These are phyloP conservation scores for Tinospora cordifolia DNA, from an alignment of 164 flowering plant genomes.

Conservation along the genomic window DNA sequence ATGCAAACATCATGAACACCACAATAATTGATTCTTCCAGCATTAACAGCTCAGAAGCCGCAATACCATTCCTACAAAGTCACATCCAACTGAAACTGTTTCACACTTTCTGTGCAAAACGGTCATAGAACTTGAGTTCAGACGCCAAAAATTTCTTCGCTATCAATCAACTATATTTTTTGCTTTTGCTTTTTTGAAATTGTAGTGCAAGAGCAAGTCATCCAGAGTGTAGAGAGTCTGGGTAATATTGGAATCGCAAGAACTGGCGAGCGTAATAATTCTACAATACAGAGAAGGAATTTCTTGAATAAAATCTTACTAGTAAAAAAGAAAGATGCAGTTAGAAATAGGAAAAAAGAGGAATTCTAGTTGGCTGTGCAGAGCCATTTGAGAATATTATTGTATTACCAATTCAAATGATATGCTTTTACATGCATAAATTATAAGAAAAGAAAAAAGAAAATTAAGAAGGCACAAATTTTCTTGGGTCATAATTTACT, in stretches of 20 bases:
- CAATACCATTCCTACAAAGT: not conserved
- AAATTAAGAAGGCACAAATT: not conserved
- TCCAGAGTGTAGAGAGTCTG: not conserved
- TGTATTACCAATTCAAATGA: not conserved
- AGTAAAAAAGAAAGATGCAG: not conserved
- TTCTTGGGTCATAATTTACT: not conserved
- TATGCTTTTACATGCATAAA: not conserved
- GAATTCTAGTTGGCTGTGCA: not conserved
- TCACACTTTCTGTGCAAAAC: not conserved
- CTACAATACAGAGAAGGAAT: not conserved
- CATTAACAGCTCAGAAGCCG: not conserved
- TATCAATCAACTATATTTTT: not conserved
- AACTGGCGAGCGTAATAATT: no score
- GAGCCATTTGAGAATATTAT: not conserved
- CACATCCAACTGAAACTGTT: not conserved
- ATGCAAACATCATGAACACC: not conserved
- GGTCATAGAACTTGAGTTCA: not conserved
- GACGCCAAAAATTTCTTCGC: not conserved
- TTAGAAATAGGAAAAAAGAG: no score
- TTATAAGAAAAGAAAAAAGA: not conserved
- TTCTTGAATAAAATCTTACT: no score
- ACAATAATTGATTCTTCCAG: not conserved
- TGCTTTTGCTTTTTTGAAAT: not conserved
- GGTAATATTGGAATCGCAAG: not conserved
- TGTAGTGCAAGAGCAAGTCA: not conserved